Evolutionary conservation across 768 basidiomycete species (phyloP), one percentile per base, ranked within the genome.

Genomic region (Leccinum ochraceum): DNA sequence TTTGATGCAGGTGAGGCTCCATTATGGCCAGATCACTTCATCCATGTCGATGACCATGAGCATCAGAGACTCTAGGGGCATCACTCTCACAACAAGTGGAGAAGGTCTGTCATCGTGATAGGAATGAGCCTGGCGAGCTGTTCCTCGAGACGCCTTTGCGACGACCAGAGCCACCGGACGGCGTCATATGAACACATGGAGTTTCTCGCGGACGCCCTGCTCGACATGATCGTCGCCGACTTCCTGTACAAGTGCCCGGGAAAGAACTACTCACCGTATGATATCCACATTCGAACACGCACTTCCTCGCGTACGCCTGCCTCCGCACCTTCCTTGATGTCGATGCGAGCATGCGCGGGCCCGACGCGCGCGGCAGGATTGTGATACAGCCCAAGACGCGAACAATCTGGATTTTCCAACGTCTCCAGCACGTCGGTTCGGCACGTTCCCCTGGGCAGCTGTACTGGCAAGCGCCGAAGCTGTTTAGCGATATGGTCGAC

Each of bases 171-270:
- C 26, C 26, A 77, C 30, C 75, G 76, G 2, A 86, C 86, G 0
- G 75, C 84, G 13, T 90, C 88, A 6, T 90, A 91, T 69, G 90
- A 92, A 67, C 83, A 89, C 32, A 81, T 91, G 79, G 89, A 91
- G 64, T 90, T 92, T 65, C 80, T 90, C 3, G 90, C 89, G 4
- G 89, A 92, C 63, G 81, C 86, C 0, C 83, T 91, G 2, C 79
- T 90, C 32, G 89, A 92, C 64, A 89, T 90, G 85, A 71, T 91
- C 49, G 84, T 90, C 54, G 87, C 83, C 17, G 83, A 90, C 66
- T 84, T 80, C 66, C 75, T 92, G 6, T 92, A 87, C 69, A 83
- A 77, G 46, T 86, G 81, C 1, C 81, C 83, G 0, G 86, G 85
- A 5, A 89, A 87, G 71, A 69, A 82, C 20, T 90, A 88, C 66